Base-by-base conservation (phyloP, 2,329 filamentous ascomycete species). In the Paecilomyces fulvus region DNA sequence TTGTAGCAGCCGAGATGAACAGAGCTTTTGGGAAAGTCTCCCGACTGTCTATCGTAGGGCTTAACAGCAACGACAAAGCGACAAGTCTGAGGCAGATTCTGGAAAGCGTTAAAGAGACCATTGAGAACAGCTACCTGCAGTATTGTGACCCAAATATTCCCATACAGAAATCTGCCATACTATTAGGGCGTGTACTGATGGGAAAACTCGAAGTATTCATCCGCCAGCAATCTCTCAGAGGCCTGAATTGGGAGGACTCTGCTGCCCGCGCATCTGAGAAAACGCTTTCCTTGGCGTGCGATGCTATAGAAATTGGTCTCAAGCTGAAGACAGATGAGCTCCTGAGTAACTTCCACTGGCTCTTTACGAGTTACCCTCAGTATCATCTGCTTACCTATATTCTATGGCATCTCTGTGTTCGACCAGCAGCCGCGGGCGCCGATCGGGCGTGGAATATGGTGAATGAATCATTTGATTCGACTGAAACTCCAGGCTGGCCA, bases 111-210 rank as follows among this genome's bases (percentile, higher is more conserved):
- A 73, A 78, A 54, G 65, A 74, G 31, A 67, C 70, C 12, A 68
- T 81, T 4, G 78, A 82, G 56, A 72, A 77, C n/a, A 72, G 74
- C 49, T 80, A 79, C 50, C 62, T 82, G 14, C 68, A 72, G 30
- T 69, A 78, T 30, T 80, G 77, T 59, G 80, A 83, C 57, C 79
- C 79, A 62, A 75, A 75, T 0, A 70, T 83, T 0, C 82, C 82
- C 2, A 53, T 61, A 0, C 63, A 70, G 49, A 69, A 73, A 21
- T 61, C 67, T 53, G 65, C 65, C 1, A 55, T 66, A 43, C 53
- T 61, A 0, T 61, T 67, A 0, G 58, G 65, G 1, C 61, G 59
- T 0, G 60, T 70, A 17, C 58, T 72, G n/a, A 54, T 71, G 2
- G 64, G 65, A 8, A 75, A 75, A 55, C 58, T 74, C 9, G 69